Percentiles rank a stretch among this genome's conserved stretches.
phyloP scores from a whole-genome alignment of 345 rosid genomes.

The Garcia nutans region DNA sequence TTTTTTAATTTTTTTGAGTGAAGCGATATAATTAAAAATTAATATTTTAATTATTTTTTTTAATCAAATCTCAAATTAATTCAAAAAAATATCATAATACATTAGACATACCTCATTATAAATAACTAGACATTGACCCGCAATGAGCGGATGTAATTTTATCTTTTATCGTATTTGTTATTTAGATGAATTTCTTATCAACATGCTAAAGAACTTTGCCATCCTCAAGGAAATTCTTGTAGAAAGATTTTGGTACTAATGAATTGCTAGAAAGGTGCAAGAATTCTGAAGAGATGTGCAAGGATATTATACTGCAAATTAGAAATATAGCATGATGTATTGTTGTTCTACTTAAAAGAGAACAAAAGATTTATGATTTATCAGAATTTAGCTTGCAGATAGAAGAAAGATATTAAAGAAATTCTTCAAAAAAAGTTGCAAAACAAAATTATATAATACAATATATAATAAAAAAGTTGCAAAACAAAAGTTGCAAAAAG shows the following conservation, averaged over 20 bases:
- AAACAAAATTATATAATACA: conserved; percentile 4
- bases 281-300: conserved; percentile 60
- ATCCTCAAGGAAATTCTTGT: conserved; percentile 54
- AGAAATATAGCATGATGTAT: conserved; percentile 32
- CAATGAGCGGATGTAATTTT: no score
- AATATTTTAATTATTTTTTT: no score
- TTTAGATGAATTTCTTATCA: conserved; percentile 87
- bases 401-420: conserved; percentile 10
- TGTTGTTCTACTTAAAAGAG: conserved; percentile 40
- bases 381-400: conserved; percentile 12
- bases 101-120: no score
- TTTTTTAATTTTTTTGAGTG: no score
- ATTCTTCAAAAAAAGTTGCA: conserved; percentile 13
- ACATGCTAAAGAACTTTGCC: conserved; percentile 83
- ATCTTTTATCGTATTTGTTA: no score
- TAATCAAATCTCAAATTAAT: no score
- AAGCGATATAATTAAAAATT: no score
- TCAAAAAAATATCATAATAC: no score
- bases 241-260: conserved; percentile 65
- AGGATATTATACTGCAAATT: conserved; percentile 53
- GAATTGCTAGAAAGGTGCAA: conserved; percentile 59
- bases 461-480: no score
- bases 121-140: no score
- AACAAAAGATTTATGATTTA: no score
- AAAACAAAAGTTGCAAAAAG: no score